Base-by-base conservation (phyloP, 495 filamentous ascomycete species). In the Aspergillus nidulans region DNA sequence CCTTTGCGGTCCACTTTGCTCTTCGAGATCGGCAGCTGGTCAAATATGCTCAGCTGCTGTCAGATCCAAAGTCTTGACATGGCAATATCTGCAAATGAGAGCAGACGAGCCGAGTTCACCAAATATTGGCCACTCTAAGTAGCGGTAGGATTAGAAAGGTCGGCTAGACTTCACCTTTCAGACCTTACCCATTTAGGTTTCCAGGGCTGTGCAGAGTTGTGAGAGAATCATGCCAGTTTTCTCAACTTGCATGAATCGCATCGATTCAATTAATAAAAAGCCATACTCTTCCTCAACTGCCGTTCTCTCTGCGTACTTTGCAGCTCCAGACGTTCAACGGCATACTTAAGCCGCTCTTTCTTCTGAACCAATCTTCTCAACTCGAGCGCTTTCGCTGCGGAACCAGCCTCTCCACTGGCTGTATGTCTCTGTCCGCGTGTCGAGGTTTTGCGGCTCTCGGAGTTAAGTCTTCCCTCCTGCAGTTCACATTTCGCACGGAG, bases 241-340 rank as follows among this genome's bases (percentile, higher is more conserved):
- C 57, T 65, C 63, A 56, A 34, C 7, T 21, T 26, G 4, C 4
- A 15, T 16, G 6, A 43, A 10, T 20, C 6, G 13, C 13, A 36
- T 1, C 18, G 5, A 7, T 12, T 40, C 30, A 57, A 39, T 70
- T 63, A 77, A 58, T 73, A 62, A 36, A 75, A 72, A 48, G 76
- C 86, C 83, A 91, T 86, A 66, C 87, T 91, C 85, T 86, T 90
- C 70, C 88, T 80, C 73, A 92, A 67, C 66, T 91, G 87, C 58
- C 88, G 78, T 72, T 91, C 81, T 67, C 78, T 70, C 73, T 89
- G 81, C 48, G 66, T 77, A 52, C 72, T 76, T 70, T 92, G 87
- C 68, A 92, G 63, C 63, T 79, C 77, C 68, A 92, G 63, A 49
- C 87, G 76, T 63, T 88, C 86, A 39, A 92, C 84, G 32, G 85